Evolutionary conservation across 345 rosid genomes (phyloP).

Genomic region (Reutealis trisperma): DNA sequence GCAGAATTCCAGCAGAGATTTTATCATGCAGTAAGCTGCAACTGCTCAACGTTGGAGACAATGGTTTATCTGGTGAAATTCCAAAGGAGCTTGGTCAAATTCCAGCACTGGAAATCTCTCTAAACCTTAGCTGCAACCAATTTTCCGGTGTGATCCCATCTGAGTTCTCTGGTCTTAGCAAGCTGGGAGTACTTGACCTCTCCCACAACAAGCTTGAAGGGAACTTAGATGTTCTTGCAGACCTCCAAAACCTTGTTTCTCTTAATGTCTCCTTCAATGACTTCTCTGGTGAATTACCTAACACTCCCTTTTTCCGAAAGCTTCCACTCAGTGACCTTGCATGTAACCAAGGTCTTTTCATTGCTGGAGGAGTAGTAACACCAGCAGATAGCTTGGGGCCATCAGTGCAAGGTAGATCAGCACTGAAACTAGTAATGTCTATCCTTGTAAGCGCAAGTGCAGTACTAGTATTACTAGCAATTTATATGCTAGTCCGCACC

Average conservation of each 20-base stretch:
- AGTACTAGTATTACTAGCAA: conserved; percentile 55
- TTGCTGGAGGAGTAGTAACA: conserved; percentile 43
- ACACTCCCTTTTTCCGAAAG: conserved; percentile 71
- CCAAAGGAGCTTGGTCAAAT: conserved; percentile 75
- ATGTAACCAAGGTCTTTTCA: conserved; percentile 65
- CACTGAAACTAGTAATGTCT: conserved; percentile 56
- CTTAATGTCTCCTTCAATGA: conserved; percentile 91
- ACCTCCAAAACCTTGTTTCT: conserved; percentile 79
- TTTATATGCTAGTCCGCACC: conserved; percentile 56
- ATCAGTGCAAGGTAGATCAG: conserved; percentile 42
- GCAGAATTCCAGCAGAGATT: conserved; percentile 69
- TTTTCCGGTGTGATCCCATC: conserved; percentile 73
- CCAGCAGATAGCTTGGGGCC: conserved; percentile 42
- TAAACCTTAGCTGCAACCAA: conserved; percentile 80
- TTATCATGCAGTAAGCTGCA: conserved; percentile 70
- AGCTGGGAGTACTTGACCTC: conserved; percentile 73
- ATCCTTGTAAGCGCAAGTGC: conserved; percentile 68
- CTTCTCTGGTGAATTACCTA: conserved; percentile 82
- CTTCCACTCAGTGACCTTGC: conserved; percentile 78
- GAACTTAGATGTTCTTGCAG: conserved; percentile 56
- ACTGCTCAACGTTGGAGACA: conserved; percentile 69
- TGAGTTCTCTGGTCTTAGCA: conserved; percentile 65
- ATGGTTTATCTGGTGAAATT: conserved; percentile 70
- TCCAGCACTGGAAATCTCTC: conserved; percentile 76
- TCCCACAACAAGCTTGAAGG: conserved; percentile 80